A percentile compares a stretch with the other conserved stretches of the same genome.
These are phyloP conservation scores for Starmerella floricola DNA, from an alignment of 805 yeast species.

Conservation along the genomic window DNA sequence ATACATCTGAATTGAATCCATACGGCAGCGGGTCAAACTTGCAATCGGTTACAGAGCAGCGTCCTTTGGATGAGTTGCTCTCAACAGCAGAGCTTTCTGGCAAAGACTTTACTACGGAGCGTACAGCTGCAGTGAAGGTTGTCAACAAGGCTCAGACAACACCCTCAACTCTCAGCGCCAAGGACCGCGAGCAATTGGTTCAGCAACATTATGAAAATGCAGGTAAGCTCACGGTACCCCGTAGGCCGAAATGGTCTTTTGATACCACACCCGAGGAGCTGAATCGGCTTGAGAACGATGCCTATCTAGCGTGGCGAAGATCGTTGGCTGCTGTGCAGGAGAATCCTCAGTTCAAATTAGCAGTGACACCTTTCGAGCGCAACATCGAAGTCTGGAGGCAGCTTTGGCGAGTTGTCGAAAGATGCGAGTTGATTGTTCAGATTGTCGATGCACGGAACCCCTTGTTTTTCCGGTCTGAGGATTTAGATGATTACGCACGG, in stretches of 20 bases:
- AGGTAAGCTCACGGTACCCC: slow-evolving; percentile 68
- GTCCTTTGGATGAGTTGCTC: slow-evolving; percentile 84
- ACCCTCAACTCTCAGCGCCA: slow-evolving; percentile 42
- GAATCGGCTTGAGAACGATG: slow-evolving; percentile 76
- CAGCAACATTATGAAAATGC: slow-evolving; percentile 42
- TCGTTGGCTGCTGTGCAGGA: slow-evolving; percentile 76
- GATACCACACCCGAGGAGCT: slow-evolving; percentile 61
- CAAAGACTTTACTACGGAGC: slow-evolving; percentile 90
- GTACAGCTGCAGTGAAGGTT: slow-evolving; percentile 68
- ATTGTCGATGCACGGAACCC: slow-evolving; percentile 98
- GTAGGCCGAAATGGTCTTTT: slow-evolving; percentile 79
- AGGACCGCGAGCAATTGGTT: slow-evolving; percentile 50
- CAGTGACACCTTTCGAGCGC: slow-evolving; percentile 81
- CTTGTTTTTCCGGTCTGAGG: slow-evolving; percentile 73
- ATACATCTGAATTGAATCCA: slow-evolving; percentile 64
- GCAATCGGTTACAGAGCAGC: slow-evolving; percentile 89
- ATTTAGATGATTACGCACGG: slow-evolving; percentile 70
- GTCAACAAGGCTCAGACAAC: slow-evolving; percentile 40
- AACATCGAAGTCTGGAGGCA: slow-evolving; percentile 97
- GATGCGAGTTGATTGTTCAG: slow-evolving; percentile 88
- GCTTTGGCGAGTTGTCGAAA: slow-evolving; percentile 93
- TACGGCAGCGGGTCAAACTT: slow-evolving; percentile 59
- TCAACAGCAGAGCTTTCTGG: slow-evolving; percentile 93
- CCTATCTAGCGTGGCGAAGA: slow-evolving; percentile 91
- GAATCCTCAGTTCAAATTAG: slow-evolving; percentile 62